Evolutionary conservation across 1,139 yeast species (phyloP).

Genomic region (Hanseniaspora uvarum): DNA sequence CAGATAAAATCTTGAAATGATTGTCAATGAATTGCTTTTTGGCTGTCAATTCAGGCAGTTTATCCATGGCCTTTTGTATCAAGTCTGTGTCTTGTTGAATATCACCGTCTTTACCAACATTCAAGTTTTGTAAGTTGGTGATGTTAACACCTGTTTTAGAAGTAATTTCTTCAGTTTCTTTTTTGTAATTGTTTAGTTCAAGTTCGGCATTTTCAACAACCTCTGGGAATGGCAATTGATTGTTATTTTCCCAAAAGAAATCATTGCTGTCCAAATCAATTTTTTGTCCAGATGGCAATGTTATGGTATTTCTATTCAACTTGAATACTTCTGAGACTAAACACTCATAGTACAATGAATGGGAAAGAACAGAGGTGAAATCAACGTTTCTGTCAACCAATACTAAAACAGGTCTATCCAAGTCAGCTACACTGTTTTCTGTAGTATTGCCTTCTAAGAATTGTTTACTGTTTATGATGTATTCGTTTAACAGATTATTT

Average conservation of each 20-base stretch:
- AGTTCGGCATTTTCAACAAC: slow-evolving; percentile 91
- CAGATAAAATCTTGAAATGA: slow-evolving; percentile 93
- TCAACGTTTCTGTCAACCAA: slow-evolving; percentile 82
- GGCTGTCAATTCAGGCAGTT: slow-evolving; percentile 82
- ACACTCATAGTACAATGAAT: slow-evolving; percentile 96
- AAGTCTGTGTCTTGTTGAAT: slow-evolving; percentile 48
- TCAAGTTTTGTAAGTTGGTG: slow-evolving; percentile 61
- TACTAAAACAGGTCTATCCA: slow-evolving; percentile 64
- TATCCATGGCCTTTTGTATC: slow-evolving; percentile 81
- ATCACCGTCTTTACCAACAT: slow-evolving; percentile 32
- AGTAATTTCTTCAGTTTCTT: slow-evolving; percentile 79
- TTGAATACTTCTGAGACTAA: slow-evolving; percentile 87
- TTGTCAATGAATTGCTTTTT: slow-evolving; percentile 81
- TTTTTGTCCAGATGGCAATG: slow-evolving; percentile 44
- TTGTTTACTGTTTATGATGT: slow-evolving; percentile 58
- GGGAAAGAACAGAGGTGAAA: slow-evolving; percentile 85
- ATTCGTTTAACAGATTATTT: slow-evolving; percentile 73
- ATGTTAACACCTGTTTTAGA: slow-evolving; percentile 63
- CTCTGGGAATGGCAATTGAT: slow-evolving; percentile 89
- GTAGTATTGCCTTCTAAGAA: slow-evolving; percentile 26
- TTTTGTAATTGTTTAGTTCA: slow-evolving; percentile 69
- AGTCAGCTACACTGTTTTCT: slow-evolving; percentile 25
- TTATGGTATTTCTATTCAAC: slow-evolving; percentile 67
- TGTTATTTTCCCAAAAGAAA: slow-evolving; percentile 78
- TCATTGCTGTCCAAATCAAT: slow-evolving; percentile 88